Evolutionary conservation across 2,329 filamentous ascomycete genomes (phyloP).

Genomic region (Xylariaceae sp.): DNA sequence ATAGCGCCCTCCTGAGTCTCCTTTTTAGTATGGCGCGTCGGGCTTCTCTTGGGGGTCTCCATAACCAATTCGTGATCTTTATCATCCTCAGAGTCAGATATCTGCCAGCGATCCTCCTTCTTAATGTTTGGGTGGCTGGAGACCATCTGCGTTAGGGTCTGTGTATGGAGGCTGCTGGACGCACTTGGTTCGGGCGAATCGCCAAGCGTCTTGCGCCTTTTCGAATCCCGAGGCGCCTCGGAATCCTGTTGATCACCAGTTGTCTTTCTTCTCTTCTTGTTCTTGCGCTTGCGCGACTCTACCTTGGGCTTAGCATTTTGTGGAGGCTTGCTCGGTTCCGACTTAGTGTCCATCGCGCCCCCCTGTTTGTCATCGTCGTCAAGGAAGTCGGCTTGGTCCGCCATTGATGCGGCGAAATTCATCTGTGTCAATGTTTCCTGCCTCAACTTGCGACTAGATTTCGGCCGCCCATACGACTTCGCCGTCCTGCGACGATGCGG

Average conservation of each 20-base stretch:
- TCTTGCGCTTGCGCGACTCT: slow-evolving; percentile 11
- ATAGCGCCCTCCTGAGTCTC: slow-evolving; percentile 3
- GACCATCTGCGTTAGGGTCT: slow-evolving; percentile 23
- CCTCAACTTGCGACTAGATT: slow-evolving; percentile 13
- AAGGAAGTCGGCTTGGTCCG: slow-evolving; percentile 17
- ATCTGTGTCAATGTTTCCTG: slow-evolving; percentile 31
- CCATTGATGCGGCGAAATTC: slow-evolving; percentile 25
- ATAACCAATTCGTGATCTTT: slow-evolving; percentile 21
- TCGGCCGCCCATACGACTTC: slow-evolving; percentile 27
- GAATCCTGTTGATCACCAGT: slow-evolving; percentile 24
- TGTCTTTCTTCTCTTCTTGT: slow-evolving; percentile 25
- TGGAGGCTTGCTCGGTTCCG: slow-evolving; percentile 10
- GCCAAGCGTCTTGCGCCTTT: slow-evolving; percentile 31
- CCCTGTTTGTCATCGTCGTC: slow-evolving; percentile 19
- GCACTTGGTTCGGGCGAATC: slow-evolving; percentile 21
- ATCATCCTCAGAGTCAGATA: slow-evolving; percentile 28
- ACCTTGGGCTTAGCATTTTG: slow-evolving; percentile 14
- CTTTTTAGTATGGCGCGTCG: not conserved
- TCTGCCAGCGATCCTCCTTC: slow-evolving; percentile 20
- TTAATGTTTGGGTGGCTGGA: slow-evolving; percentile 14
- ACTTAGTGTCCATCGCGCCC: slow-evolving; percentile 6
- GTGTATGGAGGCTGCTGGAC: slow-evolving; percentile 31
- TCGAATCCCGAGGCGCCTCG: slow-evolving; percentile 20
- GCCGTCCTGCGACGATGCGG: slow-evolving; percentile 21
- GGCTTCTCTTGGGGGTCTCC: slow-evolving; percentile 27